Evolutionary conservation across 257 asterid species (phyloP), one percentile per base, ranked within the genome.

Genomic region (Solanum rostratum): DNA sequence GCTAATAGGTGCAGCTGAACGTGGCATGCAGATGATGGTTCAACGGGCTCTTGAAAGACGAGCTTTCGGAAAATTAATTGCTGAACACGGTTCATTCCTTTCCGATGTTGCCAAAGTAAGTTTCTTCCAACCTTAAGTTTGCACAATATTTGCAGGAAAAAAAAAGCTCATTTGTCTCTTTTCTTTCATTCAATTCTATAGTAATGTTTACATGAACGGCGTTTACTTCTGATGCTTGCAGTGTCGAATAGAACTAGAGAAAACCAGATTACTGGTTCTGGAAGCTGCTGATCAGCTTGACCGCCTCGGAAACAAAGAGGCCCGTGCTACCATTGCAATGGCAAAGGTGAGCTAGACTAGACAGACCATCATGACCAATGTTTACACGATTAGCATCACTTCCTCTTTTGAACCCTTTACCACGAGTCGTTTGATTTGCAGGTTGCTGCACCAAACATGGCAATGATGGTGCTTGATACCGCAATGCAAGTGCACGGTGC

Each of bases 221-320:
- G 7, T 69, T 59, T 39, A 37, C 10, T 50, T 5, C 3, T 69
- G 79, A 37, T 37, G 78, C 46, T 66, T 69, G 52, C 94, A 96
- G 99, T 93, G 94, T 86, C 98, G 99, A 66, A 91, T 96, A 73
- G 99, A 96, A 79, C 89, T 96, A 69, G 99, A 94, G 92, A 87
- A 91, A 80, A 92, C 98, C 45, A 90, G 98, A 83, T 86, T 96
- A 84, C 91, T 96, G 86, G 96, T 96, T 90, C 92, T 96, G 30
- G 99, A 96, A 90, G 99, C 99, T 83, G 99, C 99, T 33, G 98
- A 92, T 85, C 98, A 93, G 88, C 99, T 96, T 73, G 98, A 96
- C 83, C 91, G 92, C 9, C 92, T 92, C n/a, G 99, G 98, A 85
- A 96, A 93, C 88, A 94, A 89, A 76, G 86, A 85, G 83, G 99